Conservation (phyloP, 202 grass and related monocot species). For the Setaria italica region DNA sequence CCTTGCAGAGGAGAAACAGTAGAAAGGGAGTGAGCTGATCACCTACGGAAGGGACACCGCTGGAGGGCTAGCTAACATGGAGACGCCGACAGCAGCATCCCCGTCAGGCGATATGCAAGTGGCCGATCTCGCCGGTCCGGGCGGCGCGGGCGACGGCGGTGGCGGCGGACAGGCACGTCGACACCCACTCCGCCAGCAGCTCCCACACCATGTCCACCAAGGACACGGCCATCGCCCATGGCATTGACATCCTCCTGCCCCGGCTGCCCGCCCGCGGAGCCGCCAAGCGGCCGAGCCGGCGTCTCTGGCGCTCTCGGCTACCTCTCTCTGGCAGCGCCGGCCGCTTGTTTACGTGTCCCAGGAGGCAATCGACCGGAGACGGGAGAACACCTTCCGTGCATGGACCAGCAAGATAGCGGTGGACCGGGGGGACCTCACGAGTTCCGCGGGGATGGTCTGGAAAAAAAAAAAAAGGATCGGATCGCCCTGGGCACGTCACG, state of each 20-base stretch:
- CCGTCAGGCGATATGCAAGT: constrained; percentile 49
- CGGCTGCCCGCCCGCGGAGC: not conserved
- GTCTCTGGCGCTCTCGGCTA: not conserved
- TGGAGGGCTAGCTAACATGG: not conserved
- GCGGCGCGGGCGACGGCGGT: constrained; percentile 64
- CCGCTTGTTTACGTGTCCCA: not conserved
- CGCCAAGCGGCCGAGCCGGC: not conserved
- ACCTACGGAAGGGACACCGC: not conserved
- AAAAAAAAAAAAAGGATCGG: not conserved
- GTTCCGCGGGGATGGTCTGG: not conserved
- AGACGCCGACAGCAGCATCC: not conserved
- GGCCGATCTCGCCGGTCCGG: constrained; percentile 50
- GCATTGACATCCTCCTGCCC: constrained; percentile 57
- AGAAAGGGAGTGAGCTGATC: not conserved
- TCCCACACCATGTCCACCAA: constrained; percentile 73
- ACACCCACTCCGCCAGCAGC: constrained; percentile 70
- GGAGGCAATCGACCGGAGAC: not conserved
- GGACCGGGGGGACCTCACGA: constrained; percentile 18
- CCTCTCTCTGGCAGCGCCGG: not conserved
- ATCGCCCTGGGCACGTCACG: constrained; percentile 19
- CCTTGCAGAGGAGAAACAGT: not conserved
- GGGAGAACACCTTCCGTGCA: constrained; percentile 22
- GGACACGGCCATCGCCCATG: constrained; percentile 65
- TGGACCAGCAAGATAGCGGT: constrained; percentile 29
- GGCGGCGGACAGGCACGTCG: constrained; percentile 66